Evolutionary conservation across 345 rosid species (phyloP).

Genomic region (Chamaenerion angustifolium): DNA sequence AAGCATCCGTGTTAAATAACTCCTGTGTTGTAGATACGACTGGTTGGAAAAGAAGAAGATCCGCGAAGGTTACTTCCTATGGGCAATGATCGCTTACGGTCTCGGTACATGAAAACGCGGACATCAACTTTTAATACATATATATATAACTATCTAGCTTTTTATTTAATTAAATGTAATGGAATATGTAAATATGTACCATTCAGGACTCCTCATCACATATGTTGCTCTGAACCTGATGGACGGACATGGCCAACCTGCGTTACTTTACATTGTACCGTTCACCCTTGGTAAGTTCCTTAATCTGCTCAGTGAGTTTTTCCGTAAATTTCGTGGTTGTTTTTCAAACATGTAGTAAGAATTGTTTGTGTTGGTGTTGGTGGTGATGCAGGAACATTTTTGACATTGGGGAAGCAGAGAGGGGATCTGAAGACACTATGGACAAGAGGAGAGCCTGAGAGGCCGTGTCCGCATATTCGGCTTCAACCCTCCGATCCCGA

Average conservation of each 20-base stretch:
- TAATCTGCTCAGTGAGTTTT: too few species aligned
- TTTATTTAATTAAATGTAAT: not conserved
- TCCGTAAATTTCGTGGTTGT: too few species aligned
- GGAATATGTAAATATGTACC: not conserved
- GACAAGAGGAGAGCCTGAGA: constrained; percentile 72
- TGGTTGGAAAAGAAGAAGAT: constrained; percentile 73
- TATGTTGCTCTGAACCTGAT: constrained; percentile 86
- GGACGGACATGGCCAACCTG: constrained; percentile 99
- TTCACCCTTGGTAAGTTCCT: constrained; percentile 94
- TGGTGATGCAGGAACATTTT: constrained; percentile 35
- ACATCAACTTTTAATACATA: not conserved
- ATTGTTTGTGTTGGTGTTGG: not conserved
- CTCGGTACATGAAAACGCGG: constrained; percentile 39
- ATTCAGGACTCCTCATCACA: constrained; percentile 76
- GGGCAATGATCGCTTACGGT: constrained; percentile 95
- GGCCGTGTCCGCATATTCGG: constrained; percentile 53
- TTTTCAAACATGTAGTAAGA: too few species aligned
- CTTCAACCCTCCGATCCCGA: constrained; percentile 27
- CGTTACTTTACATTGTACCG: constrained; percentile 89
- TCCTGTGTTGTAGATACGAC: constrained; percentile 48
- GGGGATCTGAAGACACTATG: constrained; percentile 70
- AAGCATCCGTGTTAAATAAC: too few species aligned
- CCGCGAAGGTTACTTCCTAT: constrained; percentile 65
- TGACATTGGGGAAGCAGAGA: constrained; percentile 62
- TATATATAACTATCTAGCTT: not conserved